Base-by-base conservation (phyloP, 108 stramenopile genomes). In the Schizochytrium sp. region DNA sequence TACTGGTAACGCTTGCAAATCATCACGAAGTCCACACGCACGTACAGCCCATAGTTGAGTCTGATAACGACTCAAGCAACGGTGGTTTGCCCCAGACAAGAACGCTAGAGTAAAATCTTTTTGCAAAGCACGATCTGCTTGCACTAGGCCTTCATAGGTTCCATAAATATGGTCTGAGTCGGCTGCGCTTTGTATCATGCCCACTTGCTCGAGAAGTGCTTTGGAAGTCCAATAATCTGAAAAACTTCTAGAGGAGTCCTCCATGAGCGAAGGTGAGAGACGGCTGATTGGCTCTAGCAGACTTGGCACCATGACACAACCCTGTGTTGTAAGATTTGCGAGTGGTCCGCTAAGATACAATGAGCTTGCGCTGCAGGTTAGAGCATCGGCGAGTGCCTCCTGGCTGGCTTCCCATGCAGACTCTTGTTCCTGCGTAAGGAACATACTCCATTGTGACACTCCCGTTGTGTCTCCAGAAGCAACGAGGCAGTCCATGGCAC, bases 401-500 rank as follows among this genome's bases (percentile, higher is more conserved):
- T 55, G 8, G 50, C 40, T 55, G 5, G 76, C 76, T 10, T 49
- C 76, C 76, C 76, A 83, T 17, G 76, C 76, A 38, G 28, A 40
- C 47, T 83, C 76, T 28, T 83, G 76, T n/a, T 49, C 47, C 76
- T 83, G 45, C 5, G 47, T 28, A 13, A 83, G 76, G 38, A 55
- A 55, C 5, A 50, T 0, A 40, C 76, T 55, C 47, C 47, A 55
- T 2, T 83, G 50, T 13, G 47, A 49, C 0, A 83, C 50, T 8
- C 53, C 76, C 2, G 10, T 53, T 0, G 5, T 10, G 53, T 49
- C 10, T 5, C 50, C 47, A 10, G 53, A 0, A 50, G 76, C 76
- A 47, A 83, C 76, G 1, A 83, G 28, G 76, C 76, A 55, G 76
- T 83, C 76, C 53, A 83, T 38, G 1, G 76, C 38, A 7, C 50